Percentiles rank a stretch among this genome's conserved stretches.
These are phyloP conservation scores for Picochlorum sp. DNA, from an alignment of 139 green algal species.

Conservation along the genomic window DNA sequence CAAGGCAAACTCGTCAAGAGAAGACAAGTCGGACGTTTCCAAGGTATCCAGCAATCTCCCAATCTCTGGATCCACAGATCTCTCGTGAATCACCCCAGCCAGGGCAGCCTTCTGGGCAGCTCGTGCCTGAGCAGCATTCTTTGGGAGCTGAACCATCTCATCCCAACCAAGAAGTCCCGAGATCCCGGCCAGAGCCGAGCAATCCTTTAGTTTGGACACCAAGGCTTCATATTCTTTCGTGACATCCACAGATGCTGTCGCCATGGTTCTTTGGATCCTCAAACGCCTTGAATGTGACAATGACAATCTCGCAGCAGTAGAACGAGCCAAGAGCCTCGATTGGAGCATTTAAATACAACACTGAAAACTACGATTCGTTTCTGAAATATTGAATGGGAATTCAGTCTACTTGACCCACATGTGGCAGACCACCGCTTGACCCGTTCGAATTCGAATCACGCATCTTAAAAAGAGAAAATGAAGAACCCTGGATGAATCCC, in stretches of 20 bases:
- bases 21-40: slow-evolving; percentile 9
- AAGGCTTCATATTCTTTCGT: slow-evolving; percentile 31
- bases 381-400: too few species aligned
- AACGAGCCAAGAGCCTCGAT: too few species aligned
- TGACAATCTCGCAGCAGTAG: too few species aligned
- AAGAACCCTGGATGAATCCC: too few species aligned
- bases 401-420: too few species aligned
- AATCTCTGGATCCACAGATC: slow-evolving; percentile 42
- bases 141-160: slow-evolving; percentile 67
- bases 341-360: too few species aligned
- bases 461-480: too few species aligned
- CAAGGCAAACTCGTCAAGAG: neutral
- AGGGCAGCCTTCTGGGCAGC: slow-evolving; percentile 66
- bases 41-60: slow-evolving; percentile 45
- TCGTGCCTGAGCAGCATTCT: slow-evolving; percentile 37
- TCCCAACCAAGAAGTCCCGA: slow-evolving; percentile 40
- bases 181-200: slow-evolving; percentile 37
- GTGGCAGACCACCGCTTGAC: too few species aligned
- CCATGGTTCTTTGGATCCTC: neutral
- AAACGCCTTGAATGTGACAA: too few species aligned
- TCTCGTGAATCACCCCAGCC: slow-evolving; percentile 72
- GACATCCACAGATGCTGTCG: neutral
- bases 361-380: too few species aligned
- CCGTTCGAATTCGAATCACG: too few species aligned
- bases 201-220: slow-evolving; percentile 58